These are phyloP conservation scores for Xerocomus spinulosus DNA, from an alignment of 768 basidiomycete genomes.

Conservation along the genomic window DNA sequence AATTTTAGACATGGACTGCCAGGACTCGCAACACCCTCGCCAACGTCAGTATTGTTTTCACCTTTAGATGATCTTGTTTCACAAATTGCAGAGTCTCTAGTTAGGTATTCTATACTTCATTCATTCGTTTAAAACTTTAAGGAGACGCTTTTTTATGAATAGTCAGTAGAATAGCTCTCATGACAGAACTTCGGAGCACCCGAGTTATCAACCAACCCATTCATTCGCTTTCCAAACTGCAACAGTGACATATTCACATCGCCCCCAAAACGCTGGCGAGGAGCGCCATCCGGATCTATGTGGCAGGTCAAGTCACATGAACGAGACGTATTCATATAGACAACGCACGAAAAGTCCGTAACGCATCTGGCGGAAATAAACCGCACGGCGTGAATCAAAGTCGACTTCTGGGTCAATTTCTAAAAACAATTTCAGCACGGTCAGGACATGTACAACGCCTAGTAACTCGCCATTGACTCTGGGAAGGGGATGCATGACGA, in stretches of 20 bases:
- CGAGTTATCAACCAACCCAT: too few species aligned
- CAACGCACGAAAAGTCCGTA: slow-evolving; percentile 90
- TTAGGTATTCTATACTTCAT: too few species aligned
- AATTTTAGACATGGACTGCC: too few species aligned
- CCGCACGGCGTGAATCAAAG: slow-evolving; percentile 89
- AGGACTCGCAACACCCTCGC: too few species aligned
- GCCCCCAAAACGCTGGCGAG: slow-evolving; percentile 58
- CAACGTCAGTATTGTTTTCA: too few species aligned
- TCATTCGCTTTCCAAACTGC: too few species aligned
- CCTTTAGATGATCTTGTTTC: too few species aligned
- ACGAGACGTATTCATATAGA: background rate
- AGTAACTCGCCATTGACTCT: slow-evolving; percentile 69
- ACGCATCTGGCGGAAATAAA: slow-evolving; percentile 98
- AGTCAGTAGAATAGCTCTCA: too few species aligned
- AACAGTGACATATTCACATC: slow-evolving; percentile 9
- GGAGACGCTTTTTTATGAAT: too few species aligned
- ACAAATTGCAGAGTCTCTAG: too few species aligned
- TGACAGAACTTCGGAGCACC: too few species aligned
- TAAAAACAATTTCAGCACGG: slow-evolving; percentile 29
- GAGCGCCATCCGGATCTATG: slow-evolving; percentile 76
- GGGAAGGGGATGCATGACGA: slow-evolving; percentile 99
- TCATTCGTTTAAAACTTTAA: too few species aligned
- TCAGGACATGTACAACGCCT: background rate
- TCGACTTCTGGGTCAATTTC: slow-evolving; percentile 99
- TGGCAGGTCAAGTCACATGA: background rate